Evolutionary conservation across 495 filamentous ascomycete species (phyloP).

Genomic region (Hyaloscypha bicolor): DNA sequence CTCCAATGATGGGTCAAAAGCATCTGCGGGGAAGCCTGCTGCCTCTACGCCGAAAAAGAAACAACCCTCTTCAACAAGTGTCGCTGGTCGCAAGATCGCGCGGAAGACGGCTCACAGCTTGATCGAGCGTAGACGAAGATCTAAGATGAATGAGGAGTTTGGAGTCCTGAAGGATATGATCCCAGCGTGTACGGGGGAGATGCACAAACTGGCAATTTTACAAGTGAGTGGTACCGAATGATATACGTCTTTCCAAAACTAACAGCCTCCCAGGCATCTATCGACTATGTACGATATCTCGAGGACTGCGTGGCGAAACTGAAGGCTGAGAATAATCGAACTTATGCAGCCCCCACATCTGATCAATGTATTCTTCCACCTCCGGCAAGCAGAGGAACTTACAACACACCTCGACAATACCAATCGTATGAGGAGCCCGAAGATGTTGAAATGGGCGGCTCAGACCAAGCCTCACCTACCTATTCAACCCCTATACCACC

Average conservation of each 20-base stretch:
- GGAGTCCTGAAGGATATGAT: slow-evolving; percentile 92
- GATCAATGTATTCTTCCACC: slow-evolving; percentile 31
- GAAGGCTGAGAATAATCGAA: slow-evolving; percentile 58
- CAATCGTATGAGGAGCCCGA: slow-evolving; percentile 27
- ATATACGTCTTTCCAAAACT: not conserved
- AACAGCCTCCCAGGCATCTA: slow-evolving; percentile 68
- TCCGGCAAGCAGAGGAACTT: slow-evolving; percentile 27
- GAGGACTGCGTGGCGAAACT: slow-evolving; percentile 85
- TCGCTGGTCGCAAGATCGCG: slow-evolving; percentile 87
- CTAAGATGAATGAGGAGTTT: slow-evolving; percentile 99
- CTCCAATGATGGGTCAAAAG: slow-evolving; percentile 28
- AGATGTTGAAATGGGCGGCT: slow-evolving; percentile 51
- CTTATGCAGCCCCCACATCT: slow-evolving; percentile 31
- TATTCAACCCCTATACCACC: slow-evolving; percentile 24
- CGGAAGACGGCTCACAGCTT: slow-evolving; percentile 95
- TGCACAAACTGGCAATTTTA: slow-evolving; percentile 97
- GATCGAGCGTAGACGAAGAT: slow-evolving; percentile 87
- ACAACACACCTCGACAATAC: slow-evolving; percentile 26
- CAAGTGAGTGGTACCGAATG: slow-evolving; percentile 60
- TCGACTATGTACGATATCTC: slow-evolving; percentile 94
- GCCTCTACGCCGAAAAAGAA: slow-evolving; percentile 66
- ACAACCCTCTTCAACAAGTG: slow-evolving; percentile 66
- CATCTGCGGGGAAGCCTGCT: slow-evolving; percentile 38
- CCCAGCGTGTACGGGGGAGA: slow-evolving; percentile 85
- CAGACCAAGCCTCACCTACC: slow-evolving; percentile 25